Conservation (phyloP, 805 yeast genomes). For the Sugiyamaella marilandica region DNA sequence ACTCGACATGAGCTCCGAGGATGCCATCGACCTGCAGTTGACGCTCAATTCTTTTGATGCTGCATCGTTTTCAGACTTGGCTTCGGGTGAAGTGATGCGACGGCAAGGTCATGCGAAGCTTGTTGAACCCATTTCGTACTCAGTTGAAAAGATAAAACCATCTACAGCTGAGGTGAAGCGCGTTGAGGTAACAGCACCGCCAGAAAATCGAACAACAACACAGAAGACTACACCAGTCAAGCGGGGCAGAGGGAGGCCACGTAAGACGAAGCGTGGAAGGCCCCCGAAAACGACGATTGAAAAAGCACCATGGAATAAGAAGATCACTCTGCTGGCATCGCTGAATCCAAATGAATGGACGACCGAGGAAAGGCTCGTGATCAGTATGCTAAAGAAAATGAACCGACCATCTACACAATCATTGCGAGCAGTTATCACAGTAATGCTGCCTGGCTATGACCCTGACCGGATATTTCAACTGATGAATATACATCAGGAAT, state of each 20-base stretch:
- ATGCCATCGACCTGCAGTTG: constrained; percentile 2
- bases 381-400: constrained; percentile 1
- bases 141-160: not conserved
- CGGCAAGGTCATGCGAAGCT: not conserved
- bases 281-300: not conserved
- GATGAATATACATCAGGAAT: not conserved
- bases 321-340: not conserved
- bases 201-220: not conserved
- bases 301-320: not conserved
- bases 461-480: constrained; percentile 3
- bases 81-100: not conserved
- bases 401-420: not conserved
- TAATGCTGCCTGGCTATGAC: constrained; percentile 10
- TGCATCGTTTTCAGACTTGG: constrained; percentile 4
- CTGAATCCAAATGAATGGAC: constrained; percentile 3
- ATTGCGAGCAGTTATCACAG: not conserved
- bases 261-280: not conserved
- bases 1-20: not conserved
- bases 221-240: too few relatives aligned
- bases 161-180: not conserved
- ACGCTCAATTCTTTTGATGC: constrained; percentile 4
- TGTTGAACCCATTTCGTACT: not conserved
- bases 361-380: constrained; percentile 5
- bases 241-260: not conserved
- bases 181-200: not conserved